A percentile compares a stretch with the other conserved stretches of the same genome.
Evolutionary conservation across 345 rosid genomes (phyloP).

Genomic region (Hibiscus tridactylites): DNA sequence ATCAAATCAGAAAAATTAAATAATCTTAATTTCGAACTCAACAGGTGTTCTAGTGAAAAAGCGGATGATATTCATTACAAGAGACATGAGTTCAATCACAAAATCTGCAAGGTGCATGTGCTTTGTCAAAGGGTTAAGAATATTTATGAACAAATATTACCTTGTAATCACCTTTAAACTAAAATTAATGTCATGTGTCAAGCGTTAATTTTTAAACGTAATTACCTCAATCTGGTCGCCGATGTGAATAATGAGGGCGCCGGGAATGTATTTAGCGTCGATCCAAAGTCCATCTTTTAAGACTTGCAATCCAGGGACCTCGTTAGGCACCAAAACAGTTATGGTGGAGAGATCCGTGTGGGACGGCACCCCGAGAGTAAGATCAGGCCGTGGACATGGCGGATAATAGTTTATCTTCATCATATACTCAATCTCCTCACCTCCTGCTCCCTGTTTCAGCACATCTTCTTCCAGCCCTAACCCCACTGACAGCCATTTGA

Average conservation of each 20-base stretch:
- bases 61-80: no score
- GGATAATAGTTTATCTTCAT: constrained; percentile 83
- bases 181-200: no score
- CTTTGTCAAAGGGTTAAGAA: no score
- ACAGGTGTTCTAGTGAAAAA: no score
- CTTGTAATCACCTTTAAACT: no score
- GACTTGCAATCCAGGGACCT: constrained; percentile 80
- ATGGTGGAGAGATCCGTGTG: constrained; percentile 69
- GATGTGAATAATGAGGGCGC: constrained; percentile 65
- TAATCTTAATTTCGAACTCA: no score
- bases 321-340: constrained; percentile 76
- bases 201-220: no score
- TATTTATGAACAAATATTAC: no score
- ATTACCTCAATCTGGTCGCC: constrained; percentile 83
- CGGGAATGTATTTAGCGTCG: constrained; percentile 58
- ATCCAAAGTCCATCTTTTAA: constrained; percentile 63
- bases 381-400: constrained; percentile 85
- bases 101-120: no score
- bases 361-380: constrained; percentile 65
- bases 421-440: constrained; percentile 50
- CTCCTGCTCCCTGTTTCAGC: constrained; percentile 50
- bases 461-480: constrained; percentile 42
- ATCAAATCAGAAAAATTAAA: no score
- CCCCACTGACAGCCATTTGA: constrained; percentile 45
- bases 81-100: no score